Percentiles rank a stretch among this genome's conserved stretches.
Conservation (phyloP, 306 rosid genomes). For the Sindora glabra region DNA sequence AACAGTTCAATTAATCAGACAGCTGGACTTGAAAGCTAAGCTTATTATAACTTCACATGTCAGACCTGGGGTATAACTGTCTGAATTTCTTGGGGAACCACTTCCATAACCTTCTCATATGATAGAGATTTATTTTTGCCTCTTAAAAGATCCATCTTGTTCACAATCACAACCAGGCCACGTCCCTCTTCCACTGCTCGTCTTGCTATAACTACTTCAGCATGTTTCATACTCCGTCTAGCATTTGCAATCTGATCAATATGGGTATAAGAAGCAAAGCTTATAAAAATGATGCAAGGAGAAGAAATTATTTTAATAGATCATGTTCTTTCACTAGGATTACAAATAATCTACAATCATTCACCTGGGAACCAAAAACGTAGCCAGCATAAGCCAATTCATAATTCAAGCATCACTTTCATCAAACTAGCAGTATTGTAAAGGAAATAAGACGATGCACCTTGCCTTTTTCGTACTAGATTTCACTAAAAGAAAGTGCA, state of each 20-base stretch:
- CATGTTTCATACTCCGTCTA: conserved; percentile 79
- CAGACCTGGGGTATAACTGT: conserved; percentile 79
- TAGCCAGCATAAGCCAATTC: not conserved
- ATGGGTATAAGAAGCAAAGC: not conserved
- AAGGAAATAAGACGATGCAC: not conserved
- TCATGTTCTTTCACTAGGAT: not conserved
- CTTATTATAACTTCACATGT: not conserved
- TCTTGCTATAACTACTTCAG: conserved; percentile 93
- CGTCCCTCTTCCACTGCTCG: conserved; percentile 96
- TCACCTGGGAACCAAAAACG: not conserved
- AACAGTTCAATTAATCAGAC: not conserved
- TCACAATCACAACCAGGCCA: conserved; percentile 91
- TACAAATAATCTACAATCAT: not conserved
- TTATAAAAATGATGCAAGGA: not conserved
- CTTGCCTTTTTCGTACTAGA: not conserved
- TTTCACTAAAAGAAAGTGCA: not conserved
- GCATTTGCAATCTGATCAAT: conserved; percentile 58
- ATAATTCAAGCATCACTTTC: conserved; percentile 3
- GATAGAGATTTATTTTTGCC: conserved; percentile 37
- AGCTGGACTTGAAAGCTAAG: not conserved
- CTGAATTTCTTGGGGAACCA: conserved; percentile 83
- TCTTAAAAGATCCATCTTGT: conserved; percentile 92
- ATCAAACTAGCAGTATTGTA: conserved; percentile 6
- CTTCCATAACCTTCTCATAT: conserved; percentile 64
- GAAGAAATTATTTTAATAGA: not conserved